These are phyloP conservation scores for Waitea zeae DNA, from an alignment of 1,284 basidiomycete species.

Conservation along the genomic window DNA sequence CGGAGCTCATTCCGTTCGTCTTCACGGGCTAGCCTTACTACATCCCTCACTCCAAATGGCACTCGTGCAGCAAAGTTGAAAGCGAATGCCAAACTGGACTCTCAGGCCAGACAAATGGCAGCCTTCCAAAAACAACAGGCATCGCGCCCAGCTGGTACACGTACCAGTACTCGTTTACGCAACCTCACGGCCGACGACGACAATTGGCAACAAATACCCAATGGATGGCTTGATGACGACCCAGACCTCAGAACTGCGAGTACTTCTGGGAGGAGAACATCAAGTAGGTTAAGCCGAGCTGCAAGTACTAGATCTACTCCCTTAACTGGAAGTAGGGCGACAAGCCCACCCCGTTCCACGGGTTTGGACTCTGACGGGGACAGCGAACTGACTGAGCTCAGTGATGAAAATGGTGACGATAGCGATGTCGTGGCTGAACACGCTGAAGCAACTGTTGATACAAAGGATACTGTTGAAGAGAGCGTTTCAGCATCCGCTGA, in stretches of 20 bases:
- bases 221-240: slow-evolving; percentile 54
- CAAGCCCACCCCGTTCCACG: slow-evolving; percentile 10
- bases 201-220: slow-evolving; percentile 64
- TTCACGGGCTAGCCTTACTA: slow-evolving; percentile 8
- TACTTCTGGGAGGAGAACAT: too few relatives aligned
- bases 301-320: too few relatives aligned
- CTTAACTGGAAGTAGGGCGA: slow-evolving; percentile 7
- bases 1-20: slow-evolving; percentile 3
- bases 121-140: slow-evolving; percentile 35
- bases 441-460: slow-evolving; percentile 6
- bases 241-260: too few relatives aligned
- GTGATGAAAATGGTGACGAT: slow-evolving; percentile 6
- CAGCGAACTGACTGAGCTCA: slow-evolving; percentile 42
- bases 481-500: neutral
- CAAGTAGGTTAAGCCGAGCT: too few relatives aligned
- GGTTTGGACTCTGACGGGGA: slow-evolving; percentile 38
- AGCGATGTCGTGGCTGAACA: slow-evolving; percentile 1
- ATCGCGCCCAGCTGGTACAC: slow-evolving; percentile 25
- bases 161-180: slow-evolving; percentile 50
- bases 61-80: slow-evolving; percentile 50
- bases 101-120: slow-evolving; percentile 50
- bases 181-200: slow-evolving; percentile 24
- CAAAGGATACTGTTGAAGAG: slow-evolving; percentile 5
- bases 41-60: slow-evolving; percentile 12
- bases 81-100: slow-evolving; percentile 48